Evolutionary conservation across 257 asterid species (phyloP), one percentile per base, ranked within the genome.

Genomic region (Forsythia viridissima): DNA sequence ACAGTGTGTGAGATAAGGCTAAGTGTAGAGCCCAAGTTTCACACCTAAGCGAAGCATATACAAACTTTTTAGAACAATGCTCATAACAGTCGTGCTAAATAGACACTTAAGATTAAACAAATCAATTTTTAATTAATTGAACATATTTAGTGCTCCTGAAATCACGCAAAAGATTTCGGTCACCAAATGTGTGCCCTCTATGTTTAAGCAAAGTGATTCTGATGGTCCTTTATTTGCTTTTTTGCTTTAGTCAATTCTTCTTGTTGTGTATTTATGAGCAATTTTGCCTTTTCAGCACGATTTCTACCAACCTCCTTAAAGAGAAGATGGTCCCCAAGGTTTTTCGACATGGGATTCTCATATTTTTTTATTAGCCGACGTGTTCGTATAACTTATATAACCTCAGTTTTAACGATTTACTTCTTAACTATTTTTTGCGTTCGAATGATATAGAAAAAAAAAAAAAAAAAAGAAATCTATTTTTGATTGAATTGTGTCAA

Each of bases 231-330:
- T 63, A 24, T 24, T 16, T 21, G 37, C 70, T 63, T 63, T 24
- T 30, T 63, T 63, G 18, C 70, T 63, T 63, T 63, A 63, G 70
- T 63, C 70, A 63, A 63, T 24, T 63, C 70, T 30, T 63, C 70
- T 63, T 24, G 39, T 30, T 30, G 70, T 63, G 70, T 24, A 30
- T 30, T 63, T 24, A 63, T 63, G 40, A 63, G 38, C 70, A 63
- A 63, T 3, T 63, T 30, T 63, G 70, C 70, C 70, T 63, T 63
- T 63, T 63, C 4, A 63, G 70, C 70, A 63, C 70, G 70, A 63
- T 63, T 24, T 30, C 39, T 24, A 11, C 70, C 40, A 63, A 30
- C 70, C n/a, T 8, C 16, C 18, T 21, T 63, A 24, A 11, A 63
- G 70, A 12, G 18, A 63, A 63, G 70, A 21, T 40, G 38, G 40